Conservation (phyloP, 1,139 yeast genomes). For the Hemisphaericaspora xylofermentans region DNA sequence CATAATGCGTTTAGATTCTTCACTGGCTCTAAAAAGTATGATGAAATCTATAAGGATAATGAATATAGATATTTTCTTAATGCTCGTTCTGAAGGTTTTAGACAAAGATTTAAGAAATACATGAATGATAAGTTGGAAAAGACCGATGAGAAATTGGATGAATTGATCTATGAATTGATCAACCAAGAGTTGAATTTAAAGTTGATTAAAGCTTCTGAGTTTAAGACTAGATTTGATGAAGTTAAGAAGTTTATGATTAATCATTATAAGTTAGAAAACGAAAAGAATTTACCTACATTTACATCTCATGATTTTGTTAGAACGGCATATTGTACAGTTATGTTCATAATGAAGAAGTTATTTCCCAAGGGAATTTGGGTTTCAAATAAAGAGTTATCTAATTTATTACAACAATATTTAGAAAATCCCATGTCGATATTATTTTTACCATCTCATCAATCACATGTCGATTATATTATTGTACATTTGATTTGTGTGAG, state of each 20-base stretch:
- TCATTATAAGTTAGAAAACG: constrained; percentile 37
- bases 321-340: constrained; percentile 40
- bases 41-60: constrained; percentile 32
- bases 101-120: constrained; percentile 26
- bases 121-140: constrained; percentile 35
- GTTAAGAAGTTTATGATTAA: constrained; percentile 43
- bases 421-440: constrained; percentile 45
- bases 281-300: constrained; percentile 38
- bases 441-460: constrained; percentile 56
- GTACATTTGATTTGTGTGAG: constrained; percentile 58
- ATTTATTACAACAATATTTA: constrained; percentile 32
- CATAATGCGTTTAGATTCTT: constrained; percentile 33
- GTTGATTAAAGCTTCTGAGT: constrained; percentile 36
- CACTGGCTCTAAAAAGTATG: constrained; percentile 25
- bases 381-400: constrained; percentile 31
- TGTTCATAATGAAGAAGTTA: constrained; percentile 34
- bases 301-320: constrained; percentile 28
- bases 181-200: constrained; percentile 43
- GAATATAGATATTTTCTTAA: constrained; percentile 39
- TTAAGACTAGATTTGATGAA: constrained; percentile 32
- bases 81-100: constrained; percentile 33
- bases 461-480: constrained; percentile 65
- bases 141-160: constrained; percentile 37
- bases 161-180: constrained; percentile 37
- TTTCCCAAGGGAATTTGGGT: constrained; percentile 49